Evolutionary conservation across 805 yeast species (phyloP).

Genomic region (Yamadazyma sp.): DNA sequence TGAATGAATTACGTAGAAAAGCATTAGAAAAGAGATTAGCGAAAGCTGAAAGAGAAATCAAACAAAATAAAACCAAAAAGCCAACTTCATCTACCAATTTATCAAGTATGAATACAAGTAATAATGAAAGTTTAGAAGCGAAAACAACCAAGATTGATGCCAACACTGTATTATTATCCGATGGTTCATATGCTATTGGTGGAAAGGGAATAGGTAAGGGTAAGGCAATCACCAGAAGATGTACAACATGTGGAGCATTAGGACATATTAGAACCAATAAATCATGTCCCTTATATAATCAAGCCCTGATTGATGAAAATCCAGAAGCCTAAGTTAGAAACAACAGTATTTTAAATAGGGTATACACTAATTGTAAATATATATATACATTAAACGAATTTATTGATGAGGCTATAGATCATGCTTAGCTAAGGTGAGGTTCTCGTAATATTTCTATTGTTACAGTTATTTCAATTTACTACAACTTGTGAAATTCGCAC

Average conservation of each 20-base stretch:
- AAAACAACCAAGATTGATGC: slow-evolving; percentile 34
- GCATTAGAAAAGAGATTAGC: slow-evolving; percentile 81
- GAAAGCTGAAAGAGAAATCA: slow-evolving; percentile 65
- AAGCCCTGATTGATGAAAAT: slow-evolving; percentile 7
- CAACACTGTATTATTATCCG: slow-evolving; percentile 41
- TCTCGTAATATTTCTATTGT: too few species aligned
- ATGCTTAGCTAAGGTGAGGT: too few species aligned
- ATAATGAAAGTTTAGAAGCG: too few species aligned
- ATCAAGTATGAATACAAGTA: neutral
- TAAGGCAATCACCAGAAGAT: slow-evolving; percentile 71
- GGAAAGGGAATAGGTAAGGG: slow-evolving; percentile 76
- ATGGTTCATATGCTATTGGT: slow-evolving; percentile 44
- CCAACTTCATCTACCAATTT: slow-evolving; percentile 7
- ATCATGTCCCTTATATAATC: slow-evolving; percentile 78
- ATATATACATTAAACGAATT: too few species aligned
- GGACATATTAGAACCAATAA: slow-evolving; percentile 94
- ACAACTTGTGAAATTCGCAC: too few species aligned
- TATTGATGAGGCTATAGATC: too few species aligned
- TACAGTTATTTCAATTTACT: too few species aligned
- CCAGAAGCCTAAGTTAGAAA: neutral
- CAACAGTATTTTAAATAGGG: too few species aligned
- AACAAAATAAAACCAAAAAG: slow-evolving; percentile 31
- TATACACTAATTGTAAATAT: too few species aligned
- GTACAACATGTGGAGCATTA: slow-evolving; percentile 92
- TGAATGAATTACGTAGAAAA: slow-evolving; percentile 72